Evolutionary conservation across 306 rosid species (phyloP).

Genomic region (Citrullus colocynthis): DNA sequence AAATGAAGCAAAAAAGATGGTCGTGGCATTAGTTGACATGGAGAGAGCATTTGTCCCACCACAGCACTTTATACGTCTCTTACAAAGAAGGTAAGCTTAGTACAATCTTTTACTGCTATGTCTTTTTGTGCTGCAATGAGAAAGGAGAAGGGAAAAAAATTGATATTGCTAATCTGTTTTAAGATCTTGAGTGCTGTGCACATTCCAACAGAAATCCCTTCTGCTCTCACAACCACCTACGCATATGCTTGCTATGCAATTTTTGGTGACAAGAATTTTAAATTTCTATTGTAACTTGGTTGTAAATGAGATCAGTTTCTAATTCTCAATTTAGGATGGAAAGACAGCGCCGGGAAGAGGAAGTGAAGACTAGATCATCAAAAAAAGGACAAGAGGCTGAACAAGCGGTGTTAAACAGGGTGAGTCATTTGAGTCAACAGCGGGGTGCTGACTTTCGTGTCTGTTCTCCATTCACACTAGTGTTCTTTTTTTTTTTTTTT

Average conservation of each 20-base stretch:
- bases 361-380: conserved; percentile 55
- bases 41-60: conserved; percentile 99
- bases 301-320: neutral
- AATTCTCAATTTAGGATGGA: conserved; percentile 60
- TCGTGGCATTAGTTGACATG: conserved; percentile 95
- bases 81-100: conserved; percentile 68
- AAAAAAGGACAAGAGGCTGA: conserved; percentile 82
- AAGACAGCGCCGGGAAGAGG: conserved; percentile 96
- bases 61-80: conserved; percentile 90
- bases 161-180: neutral
- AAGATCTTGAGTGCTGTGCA: neutral
- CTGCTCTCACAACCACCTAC: neutral
- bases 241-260: neutral
- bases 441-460: neutral
- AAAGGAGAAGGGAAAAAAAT: neutral
- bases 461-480: neutral
- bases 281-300: neutral
- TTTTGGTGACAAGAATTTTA: neutral
- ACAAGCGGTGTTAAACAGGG: conserved; percentile 64
- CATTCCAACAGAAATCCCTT: neutral
- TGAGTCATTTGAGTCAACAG: conserved; percentile 7
- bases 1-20: conserved; percentile 91
- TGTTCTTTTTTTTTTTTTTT: neutral
- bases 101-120: neutral
- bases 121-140: neutral